Conservation (phyloP, 2,329 filamentous ascomycete genomes). For the Talaromyces amestolkiae region DNA sequence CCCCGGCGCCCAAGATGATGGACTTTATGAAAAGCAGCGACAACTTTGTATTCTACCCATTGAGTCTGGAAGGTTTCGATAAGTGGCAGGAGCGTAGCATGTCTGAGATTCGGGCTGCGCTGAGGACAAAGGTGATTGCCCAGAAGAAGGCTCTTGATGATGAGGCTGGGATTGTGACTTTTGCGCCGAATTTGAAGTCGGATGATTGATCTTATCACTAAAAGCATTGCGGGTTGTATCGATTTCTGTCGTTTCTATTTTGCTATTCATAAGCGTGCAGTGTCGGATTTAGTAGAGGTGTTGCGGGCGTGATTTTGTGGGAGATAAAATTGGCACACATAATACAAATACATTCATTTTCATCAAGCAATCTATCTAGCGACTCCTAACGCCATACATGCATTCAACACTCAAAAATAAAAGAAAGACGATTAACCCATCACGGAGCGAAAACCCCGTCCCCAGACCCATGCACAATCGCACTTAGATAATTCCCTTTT, state of each 20-base stretch:
- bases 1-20: conserved; percentile 50
- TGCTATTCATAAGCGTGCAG: neutral
- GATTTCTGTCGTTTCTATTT: neutral
- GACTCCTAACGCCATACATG: conserved; percentile 1
- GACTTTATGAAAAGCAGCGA: conserved; percentile 47
- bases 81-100: conserved; percentile 51
- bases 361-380: neutral
- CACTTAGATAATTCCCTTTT: conserved; percentile 39
- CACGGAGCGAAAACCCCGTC: conserved; percentile 31
- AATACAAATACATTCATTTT: neutral
- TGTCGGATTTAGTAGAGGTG: conserved; percentile 9
- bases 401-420: neutral
- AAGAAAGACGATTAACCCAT: neutral
- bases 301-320: conserved; percentile 2
- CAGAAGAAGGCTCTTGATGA: conserved; percentile 18
- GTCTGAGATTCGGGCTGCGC: conserved; percentile 46
- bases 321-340: neutral
- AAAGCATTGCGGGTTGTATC: neutral
- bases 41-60: conserved; percentile 38
- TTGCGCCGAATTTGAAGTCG: neutral
- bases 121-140: conserved; percentile 38
- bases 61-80: conserved; percentile 46
- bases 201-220: neutral
- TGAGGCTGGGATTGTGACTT: neutral
- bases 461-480: conserved; percentile 36